phyloP scores from a whole-genome alignment of 2,329 filamentous ascomycete genomes.

The Fusarium mundagurra region DNA sequence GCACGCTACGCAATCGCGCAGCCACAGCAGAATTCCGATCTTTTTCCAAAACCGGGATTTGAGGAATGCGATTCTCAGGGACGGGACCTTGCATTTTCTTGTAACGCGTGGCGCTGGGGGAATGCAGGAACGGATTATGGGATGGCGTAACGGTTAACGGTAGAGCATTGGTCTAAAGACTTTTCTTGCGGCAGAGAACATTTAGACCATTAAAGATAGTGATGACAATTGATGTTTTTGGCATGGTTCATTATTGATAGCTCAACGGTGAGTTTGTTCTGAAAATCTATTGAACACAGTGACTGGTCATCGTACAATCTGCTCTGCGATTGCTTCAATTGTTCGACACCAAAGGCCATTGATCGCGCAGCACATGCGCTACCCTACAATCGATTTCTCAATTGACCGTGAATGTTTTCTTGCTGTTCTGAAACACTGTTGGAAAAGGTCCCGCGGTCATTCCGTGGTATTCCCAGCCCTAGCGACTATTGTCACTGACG shows the following conservation, averaged over 20 bases:
- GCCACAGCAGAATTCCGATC: slow-evolving; percentile 16
- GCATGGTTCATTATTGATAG: too few species aligned
- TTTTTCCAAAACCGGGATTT: not conserved
- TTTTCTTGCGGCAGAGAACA: accelerated
- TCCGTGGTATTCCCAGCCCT: slow-evolving; percentile 3
- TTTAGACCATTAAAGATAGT: accelerated
- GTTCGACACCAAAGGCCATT: not conserved
- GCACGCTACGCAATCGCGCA: not conserved
- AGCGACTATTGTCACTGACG: not conserved
- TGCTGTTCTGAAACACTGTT: accelerated
- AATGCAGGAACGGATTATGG: not conserved
- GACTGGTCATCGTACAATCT: not conserved
- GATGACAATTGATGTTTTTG: not conserved
- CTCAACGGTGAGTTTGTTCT: not conserved
- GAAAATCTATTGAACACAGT: not conserved
- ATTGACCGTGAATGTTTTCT: not conserved
- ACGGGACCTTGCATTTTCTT: not conserved
- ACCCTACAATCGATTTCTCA: not conserved
- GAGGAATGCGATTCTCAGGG: slow-evolving; percentile 16
- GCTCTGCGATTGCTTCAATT: not conserved
- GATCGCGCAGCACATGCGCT: not conserved
- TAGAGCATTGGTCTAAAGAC: not conserved
- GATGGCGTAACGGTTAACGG: slow-evolving; percentile 8
- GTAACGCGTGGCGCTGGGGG: slow-evolving; percentile 3
- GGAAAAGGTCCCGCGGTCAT: not conserved